Evolutionary conservation across 495 filamentous ascomycete species (phyloP).

Genomic region (Tuber umbilicatum): DNA sequence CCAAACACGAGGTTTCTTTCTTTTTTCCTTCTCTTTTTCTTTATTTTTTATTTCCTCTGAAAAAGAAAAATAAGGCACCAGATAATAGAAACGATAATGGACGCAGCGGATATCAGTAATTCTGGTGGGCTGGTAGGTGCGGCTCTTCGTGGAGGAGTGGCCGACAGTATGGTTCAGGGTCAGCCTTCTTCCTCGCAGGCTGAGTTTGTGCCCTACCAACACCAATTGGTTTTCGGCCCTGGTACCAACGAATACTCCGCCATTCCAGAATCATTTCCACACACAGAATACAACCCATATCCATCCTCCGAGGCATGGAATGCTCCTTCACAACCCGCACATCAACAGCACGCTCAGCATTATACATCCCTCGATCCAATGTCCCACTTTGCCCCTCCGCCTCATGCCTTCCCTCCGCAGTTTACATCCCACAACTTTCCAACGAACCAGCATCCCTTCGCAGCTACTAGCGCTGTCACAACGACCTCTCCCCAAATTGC

Average conservation of each 20-base stretch:
- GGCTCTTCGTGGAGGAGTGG: conserved; percentile 10
- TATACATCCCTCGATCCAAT: conserved; percentile 18
- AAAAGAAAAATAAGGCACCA: conserved; percentile 27
- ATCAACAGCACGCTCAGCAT: conserved; percentile 30
- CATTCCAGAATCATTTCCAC: conserved; percentile 27
- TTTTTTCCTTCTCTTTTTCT: not conserved
- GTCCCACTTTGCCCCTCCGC: not conserved
- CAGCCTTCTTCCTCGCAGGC: conserved; percentile 30
- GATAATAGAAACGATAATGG: conserved; percentile 24
- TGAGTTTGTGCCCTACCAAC: conserved; percentile 32
- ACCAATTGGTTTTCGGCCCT: conserved; percentile 28
- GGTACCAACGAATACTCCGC: conserved; percentile 22
- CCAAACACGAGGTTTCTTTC: conserved; percentile 3
- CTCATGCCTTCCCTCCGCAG: not conserved
- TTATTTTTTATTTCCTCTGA: not conserved
- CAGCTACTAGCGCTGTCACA: not conserved
- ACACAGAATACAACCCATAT: conserved; percentile 24
- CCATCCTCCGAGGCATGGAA: conserved; percentile 28
- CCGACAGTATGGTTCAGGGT: conserved; percentile 30
- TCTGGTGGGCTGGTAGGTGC: conserved; percentile 31
- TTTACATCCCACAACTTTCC: not conserved
- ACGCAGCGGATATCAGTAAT: conserved; percentile 34
- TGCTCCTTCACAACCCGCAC: conserved; percentile 20
- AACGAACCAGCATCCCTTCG: not conserved
- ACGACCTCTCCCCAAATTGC: not conserved